Evolutionary conservation across 106 monocot genomes (phyloP).

Genomic region (Gastrodia elata): DNA sequence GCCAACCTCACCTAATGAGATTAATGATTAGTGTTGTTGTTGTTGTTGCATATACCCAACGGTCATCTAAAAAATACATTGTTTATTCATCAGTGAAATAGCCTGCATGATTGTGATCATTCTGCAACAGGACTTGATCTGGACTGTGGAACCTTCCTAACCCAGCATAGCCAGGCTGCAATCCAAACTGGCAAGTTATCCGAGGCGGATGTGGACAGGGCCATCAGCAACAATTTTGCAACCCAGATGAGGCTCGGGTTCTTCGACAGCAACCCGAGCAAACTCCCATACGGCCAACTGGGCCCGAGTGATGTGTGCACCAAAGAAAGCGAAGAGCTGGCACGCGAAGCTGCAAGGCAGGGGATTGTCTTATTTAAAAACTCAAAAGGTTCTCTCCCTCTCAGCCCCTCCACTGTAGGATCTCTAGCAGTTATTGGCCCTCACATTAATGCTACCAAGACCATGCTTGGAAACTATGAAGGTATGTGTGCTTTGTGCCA

Average conservation of each 20-base stretch:
- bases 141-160: constrained; percentile 75
- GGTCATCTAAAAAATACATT: not conserved
- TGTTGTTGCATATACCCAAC: not conserved
- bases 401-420: constrained; percentile 32
- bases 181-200: constrained; percentile 41
- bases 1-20: not conserved
- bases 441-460: constrained; percentile 77
- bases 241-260: constrained; percentile 78
- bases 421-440: constrained; percentile 89
- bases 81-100: not conserved
- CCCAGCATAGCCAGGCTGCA: constrained; percentile 50
- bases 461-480: constrained; percentile 98
- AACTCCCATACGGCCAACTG: constrained; percentile 51
- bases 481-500: constrained; percentile 22
- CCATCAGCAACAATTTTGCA: constrained; percentile 73
- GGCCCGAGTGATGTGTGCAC: constrained; percentile 85
- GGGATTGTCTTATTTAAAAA: constrained; percentile 96
- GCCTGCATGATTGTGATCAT: not conserved
- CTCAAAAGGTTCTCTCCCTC: constrained; percentile 36
- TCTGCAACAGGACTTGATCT: constrained; percentile 66
- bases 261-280: constrained; percentile 77
- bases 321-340: constrained; percentile 55
- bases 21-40: too few species aligned
- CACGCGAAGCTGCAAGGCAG: constrained; percentile 81
- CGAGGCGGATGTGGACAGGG: constrained; percentile 53